A percentile compares a stretch with the other conserved stretches of the same genome.
phyloP scores from a whole-genome alignment of 345 rosid genomes.

The Balakata baccata region DNA sequence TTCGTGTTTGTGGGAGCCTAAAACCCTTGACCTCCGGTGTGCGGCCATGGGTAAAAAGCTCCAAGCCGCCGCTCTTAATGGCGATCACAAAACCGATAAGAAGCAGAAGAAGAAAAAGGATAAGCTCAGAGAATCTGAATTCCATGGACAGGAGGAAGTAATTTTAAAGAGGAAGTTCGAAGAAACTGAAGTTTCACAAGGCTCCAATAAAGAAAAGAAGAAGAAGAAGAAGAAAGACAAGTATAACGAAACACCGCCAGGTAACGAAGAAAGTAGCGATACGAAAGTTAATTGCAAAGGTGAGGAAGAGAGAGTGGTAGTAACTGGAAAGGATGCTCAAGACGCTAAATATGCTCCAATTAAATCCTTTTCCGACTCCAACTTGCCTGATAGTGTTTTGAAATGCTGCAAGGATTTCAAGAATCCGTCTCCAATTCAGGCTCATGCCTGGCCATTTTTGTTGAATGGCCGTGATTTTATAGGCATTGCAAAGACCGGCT shows the following conservation, averaged over 20 bases:
- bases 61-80: slow-evolving; percentile 20
- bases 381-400: slow-evolving; percentile 66
- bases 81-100: slow-evolving; percentile 20
- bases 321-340: slow-evolving; percentile 57
- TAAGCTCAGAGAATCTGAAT: slow-evolving; percentile 32
- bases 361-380: slow-evolving; percentile 49
- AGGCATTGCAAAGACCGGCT: slow-evolving; percentile 96
- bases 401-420: slow-evolving; percentile 68
- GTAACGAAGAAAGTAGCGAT: slow-evolving; percentile 13
- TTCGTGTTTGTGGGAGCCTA: neutral
- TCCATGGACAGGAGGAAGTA: slow-evolving; percentile 22
- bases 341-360: slow-evolving; percentile 61
- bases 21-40: slow-evolving; percentile 6
- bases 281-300: slow-evolving; percentile 22
- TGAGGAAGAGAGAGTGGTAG: slow-evolving; percentile 46
- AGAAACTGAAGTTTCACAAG: slow-evolving; percentile 17
- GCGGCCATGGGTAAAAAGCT: slow-evolving; percentile 41
- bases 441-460: slow-evolving; percentile 91
- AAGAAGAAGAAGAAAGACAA: slow-evolving; percentile 30
- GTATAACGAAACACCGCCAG: slow-evolving; percentile 15
- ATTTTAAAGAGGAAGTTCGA: slow-evolving; percentile 30
- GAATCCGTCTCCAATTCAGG: slow-evolving; percentile 87
- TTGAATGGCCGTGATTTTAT: slow-evolving; percentile 87
- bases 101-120: slow-evolving; percentile 38
- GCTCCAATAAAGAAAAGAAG: slow-evolving; percentile 22